A percentile compares a stretch with the other conserved stretches of the same genome.
Evolutionary conservation across 164 flowering plant species (phyloP).

Genomic region (Chimonanthus salicifolius): DNA sequence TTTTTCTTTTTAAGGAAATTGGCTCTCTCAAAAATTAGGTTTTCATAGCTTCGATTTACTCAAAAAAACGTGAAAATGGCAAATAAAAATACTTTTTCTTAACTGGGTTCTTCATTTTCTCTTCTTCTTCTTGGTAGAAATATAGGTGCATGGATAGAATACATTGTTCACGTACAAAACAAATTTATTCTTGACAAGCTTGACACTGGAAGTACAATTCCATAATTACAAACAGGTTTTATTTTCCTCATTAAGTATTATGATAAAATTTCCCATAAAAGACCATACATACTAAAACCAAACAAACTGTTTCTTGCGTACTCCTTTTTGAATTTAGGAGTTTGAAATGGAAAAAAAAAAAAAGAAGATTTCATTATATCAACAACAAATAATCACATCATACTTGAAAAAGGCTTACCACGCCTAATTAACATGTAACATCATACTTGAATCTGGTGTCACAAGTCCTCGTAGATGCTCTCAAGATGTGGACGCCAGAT

Average conservation of each 20-base stretch:
- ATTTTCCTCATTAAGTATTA: too few relatives aligned
- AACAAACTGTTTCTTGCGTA: too few relatives aligned
- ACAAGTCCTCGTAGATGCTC: conserved; percentile 64
- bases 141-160: too few relatives aligned
- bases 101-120: not conserved
- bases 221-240: not conserved
- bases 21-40: too few relatives aligned
- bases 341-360: conserved; percentile 2
- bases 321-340: not conserved
- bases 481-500: conserved; percentile 72
- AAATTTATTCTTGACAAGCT: too few relatives aligned
- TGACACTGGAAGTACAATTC: not conserved
- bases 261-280: not conserved
- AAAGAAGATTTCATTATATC: not conserved
- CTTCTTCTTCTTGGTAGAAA: not conserved
- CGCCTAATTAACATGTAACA: conserved; percentile 6
- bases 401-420: not conserved
- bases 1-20: too few relatives aligned
- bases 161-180: not conserved
- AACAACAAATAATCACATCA: not conserved
- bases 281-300: not conserved
- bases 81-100: not conserved
- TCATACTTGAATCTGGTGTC: conserved; percentile 16
- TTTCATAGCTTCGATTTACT: not conserved
- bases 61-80: not conserved